These are phyloP conservation scores for Leishmania gerbilli DNA, from an alignment of 208 protist species.

Conservation along the genomic window DNA sequence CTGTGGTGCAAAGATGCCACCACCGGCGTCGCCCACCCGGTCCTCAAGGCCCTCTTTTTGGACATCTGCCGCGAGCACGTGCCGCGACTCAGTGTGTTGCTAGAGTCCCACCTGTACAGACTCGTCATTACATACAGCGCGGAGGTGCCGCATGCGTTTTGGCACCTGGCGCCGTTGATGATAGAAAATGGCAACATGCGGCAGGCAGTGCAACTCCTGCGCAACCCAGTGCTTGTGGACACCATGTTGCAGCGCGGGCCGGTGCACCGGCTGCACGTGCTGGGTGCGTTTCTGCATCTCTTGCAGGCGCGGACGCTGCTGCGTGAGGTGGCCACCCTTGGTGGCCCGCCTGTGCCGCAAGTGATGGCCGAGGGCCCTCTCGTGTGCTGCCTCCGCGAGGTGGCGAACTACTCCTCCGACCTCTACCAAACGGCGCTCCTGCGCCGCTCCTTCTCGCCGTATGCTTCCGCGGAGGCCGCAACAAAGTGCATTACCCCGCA, in stretches of 20 bases:
- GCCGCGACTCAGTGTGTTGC: constrained; percentile 64
- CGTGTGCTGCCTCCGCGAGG: constrained; percentile 40
- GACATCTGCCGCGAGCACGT: constrained; percentile 48
- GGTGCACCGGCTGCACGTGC: constrained; percentile 37
- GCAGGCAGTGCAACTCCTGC: constrained; percentile 42
- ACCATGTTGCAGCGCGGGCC: constrained; percentile 36
- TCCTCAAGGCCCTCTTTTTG: constrained; percentile 45
- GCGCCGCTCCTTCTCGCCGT: constrained; percentile 46
- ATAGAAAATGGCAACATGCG: constrained; percentile 74
- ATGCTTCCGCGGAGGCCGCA: constrained; percentile 32
- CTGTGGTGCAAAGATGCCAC: constrained; percentile 47
- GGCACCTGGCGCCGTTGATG: constrained; percentile 63
- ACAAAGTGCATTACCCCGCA: constrained; percentile 42
- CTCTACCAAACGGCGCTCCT: constrained; percentile 76
- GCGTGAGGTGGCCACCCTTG: constrained; percentile 42
- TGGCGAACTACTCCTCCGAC: constrained; percentile 51
- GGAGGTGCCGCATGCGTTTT: constrained; percentile 65
- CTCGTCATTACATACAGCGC: constrained; percentile 71
- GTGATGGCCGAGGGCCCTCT: constrained; percentile 44
- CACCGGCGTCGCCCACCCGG: constrained; percentile 43
- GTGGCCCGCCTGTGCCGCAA: constrained; percentile 30
- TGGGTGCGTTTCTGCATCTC: constrained; percentile 77
- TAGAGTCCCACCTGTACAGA: constrained; percentile 79
- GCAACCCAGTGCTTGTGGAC: constrained; percentile 62
- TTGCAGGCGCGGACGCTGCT: constrained; percentile 58